Conservation (phyloP, 2,329 filamentous ascomycete species). For the Ophiostoma australiae region DNA sequence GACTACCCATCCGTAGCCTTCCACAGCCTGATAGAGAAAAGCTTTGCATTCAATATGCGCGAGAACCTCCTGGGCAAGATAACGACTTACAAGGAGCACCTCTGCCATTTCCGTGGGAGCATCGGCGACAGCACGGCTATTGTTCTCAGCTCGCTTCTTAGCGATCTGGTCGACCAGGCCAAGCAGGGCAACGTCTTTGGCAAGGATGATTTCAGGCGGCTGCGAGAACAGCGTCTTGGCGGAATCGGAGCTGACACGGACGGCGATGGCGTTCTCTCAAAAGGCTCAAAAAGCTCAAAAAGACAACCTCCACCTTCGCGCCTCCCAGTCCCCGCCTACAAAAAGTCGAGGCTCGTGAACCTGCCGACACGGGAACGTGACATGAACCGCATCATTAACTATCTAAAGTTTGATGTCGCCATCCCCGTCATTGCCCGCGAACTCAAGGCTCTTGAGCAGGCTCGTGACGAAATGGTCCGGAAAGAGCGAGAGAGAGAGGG, state of each 20-base stretch:
- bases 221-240: slow-evolving; percentile 30
- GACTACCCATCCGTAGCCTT: slow-evolving; percentile 28
- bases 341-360: slow-evolving; percentile 32
- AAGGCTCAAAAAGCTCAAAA: background rate
- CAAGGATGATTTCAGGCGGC: slow-evolving; percentile 37
- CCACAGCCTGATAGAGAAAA: slow-evolving; percentile 46
- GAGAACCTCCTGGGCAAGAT: slow-evolving; percentile 57
- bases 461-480: slow-evolving; percentile 28
- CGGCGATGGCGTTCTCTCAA: background rate
- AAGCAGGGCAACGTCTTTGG: slow-evolving; percentile 53
- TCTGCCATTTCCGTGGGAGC: slow-evolving; percentile 55
- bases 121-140: slow-evolving; percentile 45
- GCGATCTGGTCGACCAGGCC: slow-evolving; percentile 52
- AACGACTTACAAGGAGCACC: slow-evolving; percentile 59
- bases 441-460: slow-evolving; percentile 32
- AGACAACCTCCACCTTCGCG: slow-evolving; percentile 22
- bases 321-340: slow-evolving; percentile 43
- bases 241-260: background rate
- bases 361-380: background rate
- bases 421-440: slow-evolving; percentile 36
- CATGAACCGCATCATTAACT: slow-evolving; percentile 54
- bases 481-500: background rate
- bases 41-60: slow-evolving; percentile 55
- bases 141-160: slow-evolving; percentile 48
- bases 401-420: slow-evolving; percentile 53